A percentile compares a stretch with the other conserved stretches of the same genome.
Evolutionary conservation across 441 rosid species (phyloP).

Genomic region (Corymbia citriodora): DNA sequence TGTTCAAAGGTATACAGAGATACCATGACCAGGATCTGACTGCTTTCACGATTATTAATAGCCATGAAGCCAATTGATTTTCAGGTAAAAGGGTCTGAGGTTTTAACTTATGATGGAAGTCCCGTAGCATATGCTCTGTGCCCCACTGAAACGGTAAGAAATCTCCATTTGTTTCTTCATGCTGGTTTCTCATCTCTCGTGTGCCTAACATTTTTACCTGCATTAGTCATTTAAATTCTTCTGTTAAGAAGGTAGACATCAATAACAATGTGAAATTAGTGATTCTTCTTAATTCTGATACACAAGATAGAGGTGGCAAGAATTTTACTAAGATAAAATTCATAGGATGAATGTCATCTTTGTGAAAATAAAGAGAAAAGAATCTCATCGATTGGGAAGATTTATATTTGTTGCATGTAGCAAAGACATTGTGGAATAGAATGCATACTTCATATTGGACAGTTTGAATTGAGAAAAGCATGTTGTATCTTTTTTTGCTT

Average conservation of each 20-base stretch:
- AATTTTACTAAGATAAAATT: not conserved
- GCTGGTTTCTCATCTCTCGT: not conserved
- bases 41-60: not conserved
- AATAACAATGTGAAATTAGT: not conserved
- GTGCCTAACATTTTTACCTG: not conserved
- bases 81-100: slow-evolving; percentile 85
- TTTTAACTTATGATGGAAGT: slow-evolving; percentile 59
- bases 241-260: not conserved
- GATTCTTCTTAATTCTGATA: not conserved
- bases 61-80: not conserved
- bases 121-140: slow-evolving; percentile 75
- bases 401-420: not conserved
- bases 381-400: not conserved
- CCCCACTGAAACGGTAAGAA: slow-evolving; percentile 76
- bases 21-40: not conserved
- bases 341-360: not conserved
- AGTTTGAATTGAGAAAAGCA: not conserved
- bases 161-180: not conserved
- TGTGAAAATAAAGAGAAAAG: not conserved
- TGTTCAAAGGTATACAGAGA: not conserved
- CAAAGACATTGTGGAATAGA: not conserved
- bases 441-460: not conserved
- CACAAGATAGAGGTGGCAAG: not conserved
- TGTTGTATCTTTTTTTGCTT: not conserved
- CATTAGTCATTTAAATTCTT: not conserved